Evolutionary conservation across 2,329 filamentous ascomycete species (phyloP).

Genomic region (Aspergillus ochraceoroseus): DNA sequence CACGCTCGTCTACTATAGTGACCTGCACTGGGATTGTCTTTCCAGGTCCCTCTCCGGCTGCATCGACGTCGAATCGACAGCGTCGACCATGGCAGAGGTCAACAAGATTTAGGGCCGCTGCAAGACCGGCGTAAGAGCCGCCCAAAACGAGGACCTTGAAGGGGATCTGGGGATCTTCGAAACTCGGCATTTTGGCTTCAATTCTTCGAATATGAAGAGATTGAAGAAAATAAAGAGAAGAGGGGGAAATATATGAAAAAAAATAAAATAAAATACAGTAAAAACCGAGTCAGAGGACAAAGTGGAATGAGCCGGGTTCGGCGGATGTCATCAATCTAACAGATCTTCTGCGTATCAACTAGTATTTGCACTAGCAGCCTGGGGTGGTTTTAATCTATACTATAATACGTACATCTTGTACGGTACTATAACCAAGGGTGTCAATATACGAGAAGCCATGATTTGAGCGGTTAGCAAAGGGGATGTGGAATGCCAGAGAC

Average conservation of each 20-base stretch:
- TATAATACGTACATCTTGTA: no score
- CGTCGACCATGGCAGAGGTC: constrained; percentile 55
- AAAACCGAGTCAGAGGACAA: no score
- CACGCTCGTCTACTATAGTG: constrained; percentile 71
- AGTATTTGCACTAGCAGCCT: no score
- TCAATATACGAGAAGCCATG: no score
- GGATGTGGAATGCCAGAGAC: no score
- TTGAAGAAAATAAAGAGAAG: not conserved
- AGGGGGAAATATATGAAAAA: not conserved
- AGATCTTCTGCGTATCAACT: no score
- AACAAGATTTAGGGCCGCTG: constrained; percentile 61
- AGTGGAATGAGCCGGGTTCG: constrained; percentile 42
- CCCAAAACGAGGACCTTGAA: constrained; percentile 56
- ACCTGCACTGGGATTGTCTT: constrained; percentile 58
- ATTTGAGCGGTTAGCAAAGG: no score
- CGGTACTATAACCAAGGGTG: no score
- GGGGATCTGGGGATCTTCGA: constrained; percentile 16
- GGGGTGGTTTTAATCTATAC: no score
- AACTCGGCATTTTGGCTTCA: constrained; percentile 17
- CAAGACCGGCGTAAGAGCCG: constrained; percentile 65
- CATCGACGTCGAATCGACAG: constrained; percentile 7
- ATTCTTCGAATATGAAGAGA: not conserved
- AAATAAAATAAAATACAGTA: no score
- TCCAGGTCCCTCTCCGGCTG: constrained; percentile 1
- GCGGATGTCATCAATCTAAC: no score